Conservation (phyloP, 106 monocot genomes). For the Alisma plantagoaquatica region DNA sequence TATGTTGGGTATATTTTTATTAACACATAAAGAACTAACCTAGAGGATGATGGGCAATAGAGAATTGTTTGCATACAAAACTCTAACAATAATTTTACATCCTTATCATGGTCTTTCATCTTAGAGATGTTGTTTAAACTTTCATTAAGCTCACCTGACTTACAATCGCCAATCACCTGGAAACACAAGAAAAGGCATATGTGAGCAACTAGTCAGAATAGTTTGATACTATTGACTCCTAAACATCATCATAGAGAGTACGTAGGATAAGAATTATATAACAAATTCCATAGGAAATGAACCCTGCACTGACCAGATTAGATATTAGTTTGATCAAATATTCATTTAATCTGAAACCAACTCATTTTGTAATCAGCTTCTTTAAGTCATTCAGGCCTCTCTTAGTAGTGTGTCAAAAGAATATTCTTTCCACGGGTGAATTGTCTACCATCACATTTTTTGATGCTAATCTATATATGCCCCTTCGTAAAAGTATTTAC, state of each 20-base stretch:
- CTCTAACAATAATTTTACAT: slow-evolving; percentile 63
- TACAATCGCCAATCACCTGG: slow-evolving; percentile 82
- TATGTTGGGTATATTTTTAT: background rate
- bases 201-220: background rate
- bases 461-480: no score
- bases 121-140: slow-evolving; percentile 46
- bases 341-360: no score
- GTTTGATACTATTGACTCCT: background rate
- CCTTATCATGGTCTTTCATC: slow-evolving; percentile 23
- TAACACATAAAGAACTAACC: slow-evolving; percentile 28
- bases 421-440: background rate
- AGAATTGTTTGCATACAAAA: slow-evolving; percentile 78
- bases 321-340: no score
- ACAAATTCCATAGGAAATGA: background rate
- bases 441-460: no score
- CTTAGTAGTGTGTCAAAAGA: background rate
- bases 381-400: background rate
- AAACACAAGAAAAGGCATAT: background rate
- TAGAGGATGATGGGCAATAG: slow-evolving; percentile 56
- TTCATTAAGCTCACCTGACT: slow-evolving; percentile 59
- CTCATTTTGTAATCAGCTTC: no score
- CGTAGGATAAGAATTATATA: background rate
- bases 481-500: no score
- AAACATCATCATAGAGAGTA: background rate
- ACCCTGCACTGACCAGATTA: background rate